Evolutionary conservation across 495 filamentous ascomycete genomes (phyloP), one percentile per base, ranked within the genome.

Genomic region (Parathielavia hyrcaniae): DNA sequence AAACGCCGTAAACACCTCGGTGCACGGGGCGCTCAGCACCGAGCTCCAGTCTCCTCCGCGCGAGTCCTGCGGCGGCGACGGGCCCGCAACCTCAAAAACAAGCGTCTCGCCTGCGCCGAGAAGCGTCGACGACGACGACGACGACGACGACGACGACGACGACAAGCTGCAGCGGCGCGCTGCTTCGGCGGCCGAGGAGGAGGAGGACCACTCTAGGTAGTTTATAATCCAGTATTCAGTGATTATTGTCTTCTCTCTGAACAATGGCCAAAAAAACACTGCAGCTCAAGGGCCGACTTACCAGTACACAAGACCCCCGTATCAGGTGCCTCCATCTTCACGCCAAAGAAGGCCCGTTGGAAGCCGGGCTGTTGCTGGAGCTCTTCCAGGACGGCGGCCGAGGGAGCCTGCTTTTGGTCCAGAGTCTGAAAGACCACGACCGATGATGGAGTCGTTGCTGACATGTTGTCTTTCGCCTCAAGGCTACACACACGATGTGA

Each of bases 1-100:
- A 45, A 43, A 58, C 17, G 52, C 53, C 12, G 61, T 64, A 36
- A 67, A 62, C 0, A 62, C 35, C 53, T 67, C 64, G 26, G 61
- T 64, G 51, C 61, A 62, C 1, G 64, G 59, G 20, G 61, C 59
- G 7, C 26, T 34, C 3, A 61, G 20, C 4, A 41, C 50, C 2
- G 53, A 10, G 11, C 22, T 26, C 16, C 19, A 53, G 16, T 49
- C 39, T 2, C 16, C 11, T n/a, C n/a, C n/a, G n/a, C n/a, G n/a
- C n/a, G n/a, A n/a, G n/a, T n/a, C n/a, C n/a, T n/a, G n/a, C n/a
- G n/a, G n/a, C n/a, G n/a, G n/a, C n/a, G n/a, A n/a, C n/a, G n/a
- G 39, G 23, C 19, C 36, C 41, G 35, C 50, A 11, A 39, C 36
- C 2, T 14, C 60, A 36, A 62, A 61, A 4, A 13, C 30, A 16